Base-by-base conservation (phyloP, 2,329 filamentous ascomycete species). In the Phaeophleospora eucalypticola region DNA sequence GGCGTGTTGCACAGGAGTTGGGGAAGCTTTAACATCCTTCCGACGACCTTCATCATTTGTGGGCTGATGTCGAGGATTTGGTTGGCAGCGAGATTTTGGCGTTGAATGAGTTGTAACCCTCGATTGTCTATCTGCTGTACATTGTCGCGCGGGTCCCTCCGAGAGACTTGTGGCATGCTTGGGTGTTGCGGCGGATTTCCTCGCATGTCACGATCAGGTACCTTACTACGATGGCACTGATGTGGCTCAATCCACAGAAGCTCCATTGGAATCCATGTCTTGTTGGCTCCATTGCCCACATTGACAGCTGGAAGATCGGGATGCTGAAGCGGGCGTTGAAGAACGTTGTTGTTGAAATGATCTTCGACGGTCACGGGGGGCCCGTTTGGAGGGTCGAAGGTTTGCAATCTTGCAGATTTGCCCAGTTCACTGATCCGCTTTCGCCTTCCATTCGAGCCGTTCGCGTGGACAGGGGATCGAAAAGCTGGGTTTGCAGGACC, bases 331-430 rank as follows among this genome's bases (percentile, higher is more conserved):
- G 16, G 10, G 18, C 2, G 16, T 6, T 10, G 36, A 4, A 51
- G 18, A 12, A 51, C 45, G 19, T 47, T 27, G 16, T 36, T 3
- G 19, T 51, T 36, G 45, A 51, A 51, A 34, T 51, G 45, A 1
- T 48, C 19, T 14, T 47, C 4, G 1, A 51, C 44, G 12, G 41
- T 47, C 34, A 15, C 17, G 6, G 32, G n/a, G 14, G 18, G 7
- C 3, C 34, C 40, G 12, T 4, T 4, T 14, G 19, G 20, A 9
- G 36, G 27, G 15, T 19, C 18, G 16, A 20, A 45, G 14, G 18
- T 39, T 4, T 24, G 37, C 14, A 18, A 10, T n/a, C 4, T 14
- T 4, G 44, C 44, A 4, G 41, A 41, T 6, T n/a, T 9, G 1
- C 44, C 48, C 17, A 44, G 32, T 12, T 7, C 40, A 21, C 18